A percentile compares a stretch with the other conserved stretches of the same genome.
phyloP scores from a whole-genome alignment of 371 early-diverging fungal species.

The Cokeromyces recurvatus region DNA sequence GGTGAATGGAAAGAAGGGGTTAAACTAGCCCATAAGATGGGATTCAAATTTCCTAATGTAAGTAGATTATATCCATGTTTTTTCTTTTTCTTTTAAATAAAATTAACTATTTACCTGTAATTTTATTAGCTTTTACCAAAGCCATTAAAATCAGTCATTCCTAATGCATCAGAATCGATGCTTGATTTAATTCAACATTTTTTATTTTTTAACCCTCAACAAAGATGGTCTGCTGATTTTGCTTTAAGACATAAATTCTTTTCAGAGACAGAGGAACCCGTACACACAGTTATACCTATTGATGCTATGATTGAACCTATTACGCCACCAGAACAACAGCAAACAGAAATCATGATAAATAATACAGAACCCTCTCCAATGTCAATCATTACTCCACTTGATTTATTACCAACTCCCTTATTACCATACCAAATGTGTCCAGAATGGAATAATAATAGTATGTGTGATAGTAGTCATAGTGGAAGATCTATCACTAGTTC shows the following conservation, averaged over 20 bases:
- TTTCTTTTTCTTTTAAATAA: neutral
- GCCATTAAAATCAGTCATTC: slow-evolving; percentile 57
- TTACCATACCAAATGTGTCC: slow-evolving; percentile 19
- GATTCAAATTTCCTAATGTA: slow-evolving; percentile 62
- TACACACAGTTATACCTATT: slow-evolving; percentile 6
- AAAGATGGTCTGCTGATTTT: slow-evolving; percentile 73
- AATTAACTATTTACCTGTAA: slow-evolving; percentile 12
- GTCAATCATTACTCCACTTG: slow-evolving; percentile 8
- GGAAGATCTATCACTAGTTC: neutral
- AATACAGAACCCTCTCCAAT: too few relatives aligned
- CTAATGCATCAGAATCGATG: slow-evolving; percentile 57
- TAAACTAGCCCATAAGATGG: slow-evolving; percentile 57
- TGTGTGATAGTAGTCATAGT: slow-evolving; percentile 6
- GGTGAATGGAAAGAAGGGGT: slow-evolving; percentile 72
- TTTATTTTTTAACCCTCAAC: slow-evolving; percentile 83
- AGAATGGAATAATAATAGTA: slow-evolving; percentile 12
- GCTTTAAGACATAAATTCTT: slow-evolving; percentile 72
- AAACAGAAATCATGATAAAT: too few relatives aligned
- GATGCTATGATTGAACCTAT: slow-evolving; percentile 3
- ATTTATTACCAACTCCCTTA: slow-evolving; percentile 14
- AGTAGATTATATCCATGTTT: slow-evolving; percentile 3
- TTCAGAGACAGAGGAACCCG: slow-evolving; percentile 12
- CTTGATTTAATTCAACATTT: slow-evolving; percentile 78
- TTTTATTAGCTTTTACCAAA: slow-evolving; percentile 40
- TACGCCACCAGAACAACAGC: slow-evolving; percentile 15